These are phyloP conservation scores for Ruellia speciosa DNA, from an alignment of 305 asterid genomes.

Conservation along the genomic window DNA sequence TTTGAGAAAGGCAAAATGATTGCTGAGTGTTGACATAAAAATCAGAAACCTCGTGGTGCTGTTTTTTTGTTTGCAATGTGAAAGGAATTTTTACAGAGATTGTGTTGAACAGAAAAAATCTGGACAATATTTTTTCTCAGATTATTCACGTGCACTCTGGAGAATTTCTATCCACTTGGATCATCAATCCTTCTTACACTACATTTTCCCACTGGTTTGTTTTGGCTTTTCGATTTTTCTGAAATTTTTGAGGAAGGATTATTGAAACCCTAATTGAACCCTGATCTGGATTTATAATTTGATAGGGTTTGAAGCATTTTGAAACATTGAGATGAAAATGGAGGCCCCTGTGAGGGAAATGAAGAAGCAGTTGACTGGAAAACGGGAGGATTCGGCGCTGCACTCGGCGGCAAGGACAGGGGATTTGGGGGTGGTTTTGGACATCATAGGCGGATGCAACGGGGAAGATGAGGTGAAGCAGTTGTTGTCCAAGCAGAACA, in stretches of 20 bases:
- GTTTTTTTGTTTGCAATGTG: slow-evolving; percentile 17
- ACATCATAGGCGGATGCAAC: slow-evolving; percentile 28
- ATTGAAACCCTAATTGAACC: not conserved
- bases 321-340: slow-evolving; percentile 19
- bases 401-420: slow-evolving; percentile 64
- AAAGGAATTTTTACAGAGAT: slow-evolving; percentile 20
- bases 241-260: not conserved
- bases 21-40: slow-evolving; percentile 24
- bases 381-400: slow-evolving; percentile 50
- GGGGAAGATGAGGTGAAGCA: slow-evolving; percentile 32
- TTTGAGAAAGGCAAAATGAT: slow-evolving; percentile 20
- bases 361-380: slow-evolving; percentile 57
- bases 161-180: not conserved
- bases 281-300: not conserved
- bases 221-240: slow-evolving; percentile 16
- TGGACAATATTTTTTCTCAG: not conserved
- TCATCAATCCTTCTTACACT: not conserved
- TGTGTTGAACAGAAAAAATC: slow-evolving; percentile 8
- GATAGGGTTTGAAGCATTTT: not conserved
- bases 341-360: slow-evolving; percentile 39
- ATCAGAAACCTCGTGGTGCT: slow-evolving; percentile 18
- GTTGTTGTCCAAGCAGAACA: slow-evolving; percentile 50
- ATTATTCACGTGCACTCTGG: slow-evolving; percentile 17
- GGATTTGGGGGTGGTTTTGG: slow-evolving; percentile 35
- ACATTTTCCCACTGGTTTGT: slow-evolving; percentile 5